Evolutionary conservation across 2,329 filamentous ascomycete genomes (phyloP).

Genomic region (Cercospora sp.): DNA sequence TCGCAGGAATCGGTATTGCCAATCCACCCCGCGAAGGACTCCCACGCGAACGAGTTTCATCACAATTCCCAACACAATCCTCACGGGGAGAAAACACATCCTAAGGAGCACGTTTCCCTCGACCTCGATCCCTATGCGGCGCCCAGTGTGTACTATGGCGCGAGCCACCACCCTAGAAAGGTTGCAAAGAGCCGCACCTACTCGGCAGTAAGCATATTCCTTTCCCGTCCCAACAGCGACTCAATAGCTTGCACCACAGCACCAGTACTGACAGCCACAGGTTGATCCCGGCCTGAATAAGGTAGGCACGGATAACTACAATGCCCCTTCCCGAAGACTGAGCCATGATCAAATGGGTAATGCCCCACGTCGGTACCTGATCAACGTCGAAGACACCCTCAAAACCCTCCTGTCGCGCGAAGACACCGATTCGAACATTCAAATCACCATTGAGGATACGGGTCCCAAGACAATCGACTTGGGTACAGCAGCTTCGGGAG

Average conservation of each 20-base stretch:
- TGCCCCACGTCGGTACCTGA: slow-evolving; percentile 74
- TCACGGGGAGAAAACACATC: slow-evolving; percentile 7
- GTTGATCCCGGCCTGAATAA: slow-evolving; percentile 26
- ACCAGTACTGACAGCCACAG: slow-evolving; percentile 21
- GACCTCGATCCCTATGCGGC: slow-evolving; percentile 58
- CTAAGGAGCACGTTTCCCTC: slow-evolving; percentile 25
- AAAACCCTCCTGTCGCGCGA: slow-evolving; percentile 78
- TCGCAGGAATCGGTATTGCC: slow-evolving; percentile 37
- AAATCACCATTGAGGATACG: slow-evolving; percentile 95
- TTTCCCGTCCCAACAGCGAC: neutral
- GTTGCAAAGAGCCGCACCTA: slow-evolving; percentile 54
- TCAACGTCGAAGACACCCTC: slow-evolving; percentile 82
- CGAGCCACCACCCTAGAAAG: slow-evolving; percentile 51
- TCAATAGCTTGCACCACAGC: neutral
- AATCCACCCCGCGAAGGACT: slow-evolving; percentile 23
- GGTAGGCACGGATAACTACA: slow-evolving; percentile 25
- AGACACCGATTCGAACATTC: slow-evolving; percentile 90
- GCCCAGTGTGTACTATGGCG: slow-evolving; percentile 61
- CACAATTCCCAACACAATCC: slow-evolving; percentile 1
- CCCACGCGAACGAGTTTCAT: neutral
- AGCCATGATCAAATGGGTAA: slow-evolving; percentile 69
- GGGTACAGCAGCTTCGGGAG: slow-evolving; percentile 81
- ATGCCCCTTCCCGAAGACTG: slow-evolving; percentile 31
- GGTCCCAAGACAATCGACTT: slow-evolving; percentile 90
- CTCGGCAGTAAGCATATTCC: slow-evolving; percentile 52